A percentile compares a stretch with the other conserved stretches of the same genome.
Evolutionary conservation across 1,284 basidiomycete genomes (phyloP).

Genomic region (Athelia sp.): DNA sequence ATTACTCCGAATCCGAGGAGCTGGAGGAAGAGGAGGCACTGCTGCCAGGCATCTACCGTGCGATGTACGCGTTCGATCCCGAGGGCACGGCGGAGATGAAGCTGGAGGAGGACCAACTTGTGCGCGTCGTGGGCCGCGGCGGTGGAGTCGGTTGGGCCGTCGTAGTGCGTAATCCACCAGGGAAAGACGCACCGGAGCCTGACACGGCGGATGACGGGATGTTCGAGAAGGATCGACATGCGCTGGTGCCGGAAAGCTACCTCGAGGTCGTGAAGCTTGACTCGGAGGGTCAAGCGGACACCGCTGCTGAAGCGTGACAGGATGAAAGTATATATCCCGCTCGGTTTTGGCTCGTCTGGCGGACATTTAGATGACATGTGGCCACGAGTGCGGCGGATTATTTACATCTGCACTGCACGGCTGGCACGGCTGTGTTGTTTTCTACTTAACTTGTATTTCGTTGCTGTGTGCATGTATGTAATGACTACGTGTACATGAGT

Average conservation of each 20-base stretch:
- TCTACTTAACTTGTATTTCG: too few species aligned
- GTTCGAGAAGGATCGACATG: conserved; percentile 28
- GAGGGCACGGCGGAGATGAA: conserved; percentile 76
- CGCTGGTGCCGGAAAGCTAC: conserved; percentile 67
- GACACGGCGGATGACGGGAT: conserved; percentile 27
- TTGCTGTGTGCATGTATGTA: too few species aligned
- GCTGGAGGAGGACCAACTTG: conserved; percentile 65
- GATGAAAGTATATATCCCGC: neutral
- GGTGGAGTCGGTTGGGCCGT: conserved; percentile 76
- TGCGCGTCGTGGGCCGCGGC: conserved; percentile 62
- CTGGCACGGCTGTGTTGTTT: too few species aligned
- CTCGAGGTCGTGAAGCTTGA: conserved; percentile 41
- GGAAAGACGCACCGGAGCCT: conserved; percentile 56
- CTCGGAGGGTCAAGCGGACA: neutral
- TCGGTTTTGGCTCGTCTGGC: too few species aligned
- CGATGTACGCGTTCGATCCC: conserved; percentile 65
- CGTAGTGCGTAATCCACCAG: conserved; percentile 36
- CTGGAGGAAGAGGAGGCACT: conserved; percentile 38
- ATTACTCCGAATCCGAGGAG: conserved; percentile 23
- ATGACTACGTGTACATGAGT: too few species aligned
- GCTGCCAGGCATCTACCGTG: conserved; percentile 63
- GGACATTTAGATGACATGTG: too few species aligned
- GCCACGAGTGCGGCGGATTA: too few species aligned
- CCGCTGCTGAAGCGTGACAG: neutral
- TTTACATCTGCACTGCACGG: too few species aligned